A percentile compares a stretch with the other conserved stretches of the same genome.
These are phyloP conservation scores for Yamadazyma friedrichii DNA, from an alignment of 1,139 yeast species.

Conservation along the genomic window DNA sequence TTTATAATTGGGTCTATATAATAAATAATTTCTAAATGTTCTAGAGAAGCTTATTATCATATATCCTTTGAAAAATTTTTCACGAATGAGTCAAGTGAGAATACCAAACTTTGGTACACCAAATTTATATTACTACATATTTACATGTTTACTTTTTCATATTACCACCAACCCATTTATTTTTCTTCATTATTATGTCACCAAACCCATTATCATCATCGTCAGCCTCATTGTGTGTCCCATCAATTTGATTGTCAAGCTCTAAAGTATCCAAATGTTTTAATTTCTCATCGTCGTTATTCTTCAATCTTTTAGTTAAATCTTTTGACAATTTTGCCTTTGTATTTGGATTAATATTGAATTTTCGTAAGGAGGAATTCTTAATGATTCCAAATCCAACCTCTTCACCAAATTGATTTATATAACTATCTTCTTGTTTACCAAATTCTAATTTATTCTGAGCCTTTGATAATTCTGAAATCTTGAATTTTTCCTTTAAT, in stretches of 20 bases:
- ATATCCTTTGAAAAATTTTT: conserved; percentile 9
- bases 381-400: conserved; percentile 77
- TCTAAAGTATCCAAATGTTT: conserved; percentile 14
- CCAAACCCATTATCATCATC: conserved; percentile 5
- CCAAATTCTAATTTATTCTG: conserved; percentile 88
- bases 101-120: not conserved
- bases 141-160: conserved; percentile 8
- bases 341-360: conserved; percentile 34
- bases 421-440: conserved; percentile 59
- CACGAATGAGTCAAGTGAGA: conserved; percentile 2
- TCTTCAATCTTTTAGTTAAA: conserved; percentile 45
- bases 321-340: conserved; percentile 54
- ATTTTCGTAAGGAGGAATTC: conserved; percentile 32
- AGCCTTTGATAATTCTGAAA: conserved; percentile 79
- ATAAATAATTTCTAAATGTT: conserved; percentile 5
- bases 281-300: conserved; percentile 11
- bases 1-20: conserved; percentile 3
- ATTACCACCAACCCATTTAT: conserved; percentile 9
- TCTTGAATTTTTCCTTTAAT: conserved; percentile 74
- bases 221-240: not conserved
- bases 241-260: conserved; percentile 13
- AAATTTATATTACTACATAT: too few species aligned
- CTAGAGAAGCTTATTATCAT: conserved; percentile 14
- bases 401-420: conserved; percentile 74
- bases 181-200: conserved; percentile 4